Evolutionary conservation across 371 early-diverging fungal genomes (phyloP), one percentile per base, ranked within the genome.

Genomic region (Lichtheimia ornata): DNA sequence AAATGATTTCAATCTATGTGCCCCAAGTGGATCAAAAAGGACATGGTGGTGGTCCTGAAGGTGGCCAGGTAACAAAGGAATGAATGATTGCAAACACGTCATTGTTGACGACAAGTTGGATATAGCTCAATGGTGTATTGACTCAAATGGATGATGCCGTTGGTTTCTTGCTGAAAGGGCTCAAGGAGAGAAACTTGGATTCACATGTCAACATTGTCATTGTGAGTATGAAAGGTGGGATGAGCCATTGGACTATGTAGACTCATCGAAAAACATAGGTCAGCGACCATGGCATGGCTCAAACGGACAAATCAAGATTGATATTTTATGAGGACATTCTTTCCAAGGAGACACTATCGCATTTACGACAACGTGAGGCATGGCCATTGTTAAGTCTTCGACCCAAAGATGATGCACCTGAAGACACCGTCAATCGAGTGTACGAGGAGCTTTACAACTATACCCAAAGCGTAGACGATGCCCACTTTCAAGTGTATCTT

Each of bases 221-320:
- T 22, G 94, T 95, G 57, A 87, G 69, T 56, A 45, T 35, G 25
- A 35, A 9, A 27, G 6, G 0, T 41, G 41, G 30, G 3, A 22
- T 28, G 14, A 0, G 9, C 17, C 6, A 43, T 22, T 5, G 18
- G 5, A 4, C 7, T 11, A 7, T 47, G 15, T 11, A 7, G 7
- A 28, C 28, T 28, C 28, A 15, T 25, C n/a, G 14, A 7, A 5
- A 15, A 4, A 2, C 14, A 5, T 64, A 74, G 77, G 83, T 83
- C n/a, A 86, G 94, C 60, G 97, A 97, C 70, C 98, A 97, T 61
- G 97, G 98, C 1, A 97, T 97, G 97, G 81, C 93, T 6, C 67
- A 72, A 14, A 66, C 72, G 5, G 64, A 79, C n/a, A 70, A 82
- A 52, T 72, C 85, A n/a, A 67, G 71, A 15, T 49, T 76, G 12